Base-by-base conservation (phyloP, 495 filamentous ascomycete genomes). In the Thozetella sp. region DNA sequence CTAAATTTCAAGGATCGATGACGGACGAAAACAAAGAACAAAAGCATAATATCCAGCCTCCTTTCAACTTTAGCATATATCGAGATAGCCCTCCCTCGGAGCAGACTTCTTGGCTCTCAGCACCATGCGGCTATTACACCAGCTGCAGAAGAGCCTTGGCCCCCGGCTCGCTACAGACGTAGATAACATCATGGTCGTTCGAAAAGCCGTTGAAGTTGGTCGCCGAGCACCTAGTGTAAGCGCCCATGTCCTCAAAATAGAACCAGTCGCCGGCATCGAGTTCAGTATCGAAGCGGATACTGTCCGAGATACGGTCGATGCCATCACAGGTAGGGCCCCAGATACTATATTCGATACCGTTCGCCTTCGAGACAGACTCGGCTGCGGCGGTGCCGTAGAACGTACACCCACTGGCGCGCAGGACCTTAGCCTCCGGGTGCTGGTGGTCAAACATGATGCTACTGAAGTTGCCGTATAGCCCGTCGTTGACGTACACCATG, bases 381-480 rank as follows among this genome's bases (percentile, higher is more conserved):
- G 76, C 76, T 15, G 70, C 62, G 15, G 68, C 58, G 15, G 73
- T 75, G 65, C 79, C 63, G 64, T 84, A 86, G 62, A 78, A 70
- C 63, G 81, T 80, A 23, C 72, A 76, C 24, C 82, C 76, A 23
- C 79, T 83, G 52, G 79, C 81, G 63, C 88, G 87, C 25, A 99
- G 76, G 54, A 98, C 81, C 72, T 88, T 91, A 53, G 94, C 91
- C 46, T 89, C 75, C 0, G 93, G 94, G 66, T 96, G 83, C 79
- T 99, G 96, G 73, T 98, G 96, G 67, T 98, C 96, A 73, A 97
- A 99, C 76, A 99, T 96, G 81, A 97, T 97, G 84, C 90, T 95
- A 60, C 92, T 94, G 75, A 99, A 98, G 75, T 97, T 97, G 58
- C 95, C 94, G 63, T 99, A 99, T 40, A 97, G 86, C 24, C 95